These are phyloP conservation scores for Ceriops tagal DNA, from an alignment of 345 rosid species.

Conservation along the genomic window DNA sequence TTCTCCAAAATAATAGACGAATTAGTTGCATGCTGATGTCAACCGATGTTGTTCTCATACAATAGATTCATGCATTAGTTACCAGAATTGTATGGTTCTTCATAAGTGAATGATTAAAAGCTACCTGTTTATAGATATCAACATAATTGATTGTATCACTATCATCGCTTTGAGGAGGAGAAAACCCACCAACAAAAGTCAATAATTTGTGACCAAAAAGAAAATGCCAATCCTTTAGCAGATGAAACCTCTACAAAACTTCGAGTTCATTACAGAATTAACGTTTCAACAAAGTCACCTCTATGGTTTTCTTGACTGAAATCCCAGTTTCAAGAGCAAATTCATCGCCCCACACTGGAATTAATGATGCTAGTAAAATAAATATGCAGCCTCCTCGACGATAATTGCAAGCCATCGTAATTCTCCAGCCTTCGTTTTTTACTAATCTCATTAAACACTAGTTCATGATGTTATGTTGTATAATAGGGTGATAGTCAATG, in stretches of 20 bases:
- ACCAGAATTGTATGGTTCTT: constrained; percentile 25
- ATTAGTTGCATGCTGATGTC: no score
- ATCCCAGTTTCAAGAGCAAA: neutral
- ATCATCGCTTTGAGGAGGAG: neutral
- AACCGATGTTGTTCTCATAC: no score
- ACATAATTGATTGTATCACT: constrained; percentile 26
- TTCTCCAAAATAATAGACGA: neutral
- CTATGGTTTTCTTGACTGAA: neutral
- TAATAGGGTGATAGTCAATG: no score
- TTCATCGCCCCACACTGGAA: neutral
- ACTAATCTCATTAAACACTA: neutral
- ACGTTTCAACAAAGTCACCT: neutral
- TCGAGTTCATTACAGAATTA: neutral
- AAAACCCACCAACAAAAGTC: neutral
- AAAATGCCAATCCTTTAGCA: no score
- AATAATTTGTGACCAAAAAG: neutral
- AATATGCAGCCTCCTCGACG: neutral
- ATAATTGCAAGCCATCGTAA: neutral
- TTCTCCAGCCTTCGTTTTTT: neutral
- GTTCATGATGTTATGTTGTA: no score
- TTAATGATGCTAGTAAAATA: neutral
- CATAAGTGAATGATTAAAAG: constrained; percentile 34
- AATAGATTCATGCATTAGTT: neutral
- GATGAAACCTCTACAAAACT: neutral
- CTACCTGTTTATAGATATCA: constrained; percentile 28